Evolutionary conservation across 441 rosid species (phyloP).

Genomic region (Metrosideros polymorpha): DNA sequence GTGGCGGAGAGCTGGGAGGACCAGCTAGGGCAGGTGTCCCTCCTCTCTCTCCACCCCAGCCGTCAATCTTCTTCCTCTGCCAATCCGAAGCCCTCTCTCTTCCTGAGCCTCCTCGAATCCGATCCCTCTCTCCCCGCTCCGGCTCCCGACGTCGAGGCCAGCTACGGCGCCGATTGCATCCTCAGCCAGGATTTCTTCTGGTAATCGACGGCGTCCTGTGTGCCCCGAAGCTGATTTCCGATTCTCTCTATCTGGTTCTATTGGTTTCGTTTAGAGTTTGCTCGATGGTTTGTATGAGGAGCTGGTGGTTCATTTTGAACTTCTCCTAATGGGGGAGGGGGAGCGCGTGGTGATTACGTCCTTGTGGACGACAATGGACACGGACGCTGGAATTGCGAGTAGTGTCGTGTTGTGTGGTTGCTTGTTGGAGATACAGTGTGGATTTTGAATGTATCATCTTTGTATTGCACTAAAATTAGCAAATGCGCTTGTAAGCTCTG

Average conservation of each 20-base stretch:
- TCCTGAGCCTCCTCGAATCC: not conserved
- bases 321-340: not conserved
- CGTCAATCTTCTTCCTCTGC: not conserved
- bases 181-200: conserved; percentile 6
- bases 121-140: not conserved
- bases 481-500: not conserved
- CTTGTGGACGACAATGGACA: not conserved
- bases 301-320: not conserved
- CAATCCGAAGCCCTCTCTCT: not conserved
- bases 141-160: not conserved
- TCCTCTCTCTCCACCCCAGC: not conserved
- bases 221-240: not conserved
- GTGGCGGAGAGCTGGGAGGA: not conserved
- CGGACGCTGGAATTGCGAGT: not conserved
- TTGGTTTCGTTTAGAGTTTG: not conserved
- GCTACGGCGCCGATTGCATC: not conserved
- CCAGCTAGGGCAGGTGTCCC: not conserved
- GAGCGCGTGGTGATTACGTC: not conserved
- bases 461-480: not conserved
- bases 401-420: not conserved
- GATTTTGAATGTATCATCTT: not conserved
- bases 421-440: not conserved
- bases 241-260: not conserved
- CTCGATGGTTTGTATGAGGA: not conserved
- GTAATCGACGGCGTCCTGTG: not conserved